Percentiles rank a stretch among this genome's conserved stretches.
These are phyloP conservation scores for Graphium sp. DNA, from an alignment of 2,329 filamentous ascomycete species.

Conservation along the genomic window DNA sequence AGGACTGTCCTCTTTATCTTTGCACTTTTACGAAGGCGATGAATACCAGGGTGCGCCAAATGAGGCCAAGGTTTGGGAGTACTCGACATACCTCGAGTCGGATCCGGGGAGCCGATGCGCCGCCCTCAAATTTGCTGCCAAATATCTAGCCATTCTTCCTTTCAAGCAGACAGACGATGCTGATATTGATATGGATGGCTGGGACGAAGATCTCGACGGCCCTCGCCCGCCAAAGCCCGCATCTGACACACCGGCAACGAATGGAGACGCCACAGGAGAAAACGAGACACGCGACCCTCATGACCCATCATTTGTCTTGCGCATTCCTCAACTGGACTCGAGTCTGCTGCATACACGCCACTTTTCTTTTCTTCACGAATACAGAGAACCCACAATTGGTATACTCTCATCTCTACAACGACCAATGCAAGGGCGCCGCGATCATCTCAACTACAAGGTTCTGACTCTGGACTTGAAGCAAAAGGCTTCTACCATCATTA, in stretches of 20 bases:
- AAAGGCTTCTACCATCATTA: slow-evolving; percentile 77
- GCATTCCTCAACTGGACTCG: slow-evolving; percentile 76
- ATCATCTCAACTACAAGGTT: slow-evolving; percentile 79
- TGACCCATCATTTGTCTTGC: slow-evolving; percentile 69
- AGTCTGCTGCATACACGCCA: slow-evolving; percentile 77
- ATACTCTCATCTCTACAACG: slow-evolving; percentile 67
- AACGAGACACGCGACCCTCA: slow-evolving; percentile 14
- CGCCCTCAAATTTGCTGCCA: slow-evolving; percentile 76
- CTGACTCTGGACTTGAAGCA: slow-evolving; percentile 92
- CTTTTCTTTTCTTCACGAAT: slow-evolving; percentile 87
- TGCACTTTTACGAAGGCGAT: slow-evolving; percentile 96
- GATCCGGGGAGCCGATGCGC: slow-evolving; percentile 90
- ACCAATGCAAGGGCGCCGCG: slow-evolving; percentile 70
- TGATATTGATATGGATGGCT: slow-evolving; percentile 83
- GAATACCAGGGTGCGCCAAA: slow-evolving; percentile 72
- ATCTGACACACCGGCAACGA: slow-evolving; percentile 13
- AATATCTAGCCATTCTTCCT: slow-evolving; percentile 83
- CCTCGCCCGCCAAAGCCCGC: slow-evolving; percentile 35
- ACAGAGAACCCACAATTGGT: slow-evolving; percentile 92
- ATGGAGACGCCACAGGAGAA: slow-evolving; percentile 18
- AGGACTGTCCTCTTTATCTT: slow-evolving; percentile 73
- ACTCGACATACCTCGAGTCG: slow-evolving; percentile 66
- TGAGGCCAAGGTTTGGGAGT: slow-evolving; percentile 58
- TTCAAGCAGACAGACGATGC: slow-evolving; percentile 66
- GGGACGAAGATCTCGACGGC: slow-evolving; percentile 67